A percentile compares a stretch with the other conserved stretches of the same genome.
These are phyloP conservation scores for Aspergillus carlsbadensis DNA, from an alignment of 495 filamentous ascomycete genomes.

Conservation along the genomic window DNA sequence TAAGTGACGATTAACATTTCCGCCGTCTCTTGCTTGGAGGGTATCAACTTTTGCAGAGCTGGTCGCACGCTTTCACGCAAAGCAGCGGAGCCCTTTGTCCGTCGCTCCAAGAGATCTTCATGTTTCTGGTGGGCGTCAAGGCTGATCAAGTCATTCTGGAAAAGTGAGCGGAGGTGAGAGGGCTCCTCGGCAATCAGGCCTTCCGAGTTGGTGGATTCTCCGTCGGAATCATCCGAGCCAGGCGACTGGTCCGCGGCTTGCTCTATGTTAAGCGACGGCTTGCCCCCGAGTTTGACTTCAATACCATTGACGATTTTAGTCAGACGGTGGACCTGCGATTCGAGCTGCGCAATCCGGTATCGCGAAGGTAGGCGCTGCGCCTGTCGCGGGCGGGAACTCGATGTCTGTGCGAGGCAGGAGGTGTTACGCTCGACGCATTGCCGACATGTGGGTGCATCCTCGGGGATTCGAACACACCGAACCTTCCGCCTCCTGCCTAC, in stretches of 20 bases:
- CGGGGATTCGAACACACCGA: conserved; percentile 25
- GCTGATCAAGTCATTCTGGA: conserved; percentile 32
- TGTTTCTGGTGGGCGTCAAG: conserved; percentile 10
- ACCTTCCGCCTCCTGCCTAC: conserved; percentile 30
- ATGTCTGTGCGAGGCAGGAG: conserved; percentile 22
- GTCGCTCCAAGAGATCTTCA: conserved; percentile 7
- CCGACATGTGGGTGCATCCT: conserved; percentile 21
- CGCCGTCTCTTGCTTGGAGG: conserved; percentile 19
- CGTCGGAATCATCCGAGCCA: conserved; percentile 6
- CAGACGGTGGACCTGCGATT: conserved; percentile 22
- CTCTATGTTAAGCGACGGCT: background rate
- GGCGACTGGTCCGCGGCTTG: background rate
- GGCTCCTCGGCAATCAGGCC: conserved; percentile 19
- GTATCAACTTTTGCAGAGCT: conserved; percentile 23
- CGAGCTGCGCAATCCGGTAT: conserved; percentile 24
- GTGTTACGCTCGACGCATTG: conserved; percentile 25
- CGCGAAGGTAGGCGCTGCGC: conserved; percentile 22
- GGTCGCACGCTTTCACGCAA: conserved; percentile 13
- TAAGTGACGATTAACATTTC: conserved; percentile 14
- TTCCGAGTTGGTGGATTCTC: conserved; percentile 18
- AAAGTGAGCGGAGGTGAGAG: conserved; percentile 26
- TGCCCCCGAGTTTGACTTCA: conserved; percentile 20
- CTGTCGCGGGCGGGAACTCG: conserved; percentile 13
- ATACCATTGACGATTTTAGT: conserved; percentile 20
- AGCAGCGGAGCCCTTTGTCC: conserved; percentile 8